phyloP scores from a whole-genome alignment of 306 rosid genomes.

The Albizia julibrissin region DNA sequence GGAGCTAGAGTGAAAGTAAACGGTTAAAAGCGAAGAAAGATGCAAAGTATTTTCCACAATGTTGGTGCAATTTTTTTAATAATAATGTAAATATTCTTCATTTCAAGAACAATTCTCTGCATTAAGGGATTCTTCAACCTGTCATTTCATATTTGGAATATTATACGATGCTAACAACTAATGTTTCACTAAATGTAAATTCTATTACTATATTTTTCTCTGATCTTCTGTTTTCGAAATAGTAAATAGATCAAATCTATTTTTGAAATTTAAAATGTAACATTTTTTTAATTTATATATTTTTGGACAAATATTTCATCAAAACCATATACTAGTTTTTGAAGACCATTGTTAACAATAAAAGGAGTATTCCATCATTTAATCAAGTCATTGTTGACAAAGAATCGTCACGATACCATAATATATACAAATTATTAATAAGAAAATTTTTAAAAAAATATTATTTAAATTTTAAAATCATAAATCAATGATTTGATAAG shows the following conservation, averaged over 20 bases:
- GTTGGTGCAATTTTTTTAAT: neutral
- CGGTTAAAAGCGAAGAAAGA: conserved; percentile 23
- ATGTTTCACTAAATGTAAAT: neutral
- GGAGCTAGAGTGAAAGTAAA: neutral
- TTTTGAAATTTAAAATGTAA: neutral
- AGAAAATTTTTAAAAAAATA: too few relatives aligned
- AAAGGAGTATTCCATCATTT: neutral
- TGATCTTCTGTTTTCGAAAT: neutral
- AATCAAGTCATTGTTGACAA: too few relatives aligned
- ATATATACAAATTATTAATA: too few relatives aligned
- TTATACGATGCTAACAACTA: neutral
- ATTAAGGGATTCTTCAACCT: conserved; percentile 34
- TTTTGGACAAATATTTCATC: neutral
- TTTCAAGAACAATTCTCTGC: conserved; percentile 2
- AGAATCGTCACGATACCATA: too few relatives aligned
- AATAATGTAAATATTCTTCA: conserved; percentile 18
- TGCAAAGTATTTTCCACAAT: conserved; percentile 12
- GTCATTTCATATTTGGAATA: neutral
- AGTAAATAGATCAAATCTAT: neutral
- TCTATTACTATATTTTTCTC: neutral
- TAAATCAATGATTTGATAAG: too few relatives aligned
- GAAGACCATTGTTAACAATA: too few relatives aligned
- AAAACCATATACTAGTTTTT: too few relatives aligned
- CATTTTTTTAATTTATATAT: neutral
- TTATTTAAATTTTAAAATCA: too few relatives aligned